Evolutionary conservation across 2,329 filamentous ascomycete species (phyloP).

Genomic region (Chaetomiaceae sp.): DNA sequence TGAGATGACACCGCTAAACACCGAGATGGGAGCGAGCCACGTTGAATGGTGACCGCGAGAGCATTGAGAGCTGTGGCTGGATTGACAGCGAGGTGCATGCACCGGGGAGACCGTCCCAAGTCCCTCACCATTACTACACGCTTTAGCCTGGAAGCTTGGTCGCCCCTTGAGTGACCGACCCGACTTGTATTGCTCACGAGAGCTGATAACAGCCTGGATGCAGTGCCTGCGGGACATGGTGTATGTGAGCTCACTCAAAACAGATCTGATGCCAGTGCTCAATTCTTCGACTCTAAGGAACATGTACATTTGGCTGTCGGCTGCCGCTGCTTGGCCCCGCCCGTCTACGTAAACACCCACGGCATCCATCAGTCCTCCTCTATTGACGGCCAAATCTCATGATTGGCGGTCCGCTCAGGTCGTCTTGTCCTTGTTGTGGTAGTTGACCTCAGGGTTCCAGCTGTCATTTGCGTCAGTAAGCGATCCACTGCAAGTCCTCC

Average conservation of each 20-base stretch:
- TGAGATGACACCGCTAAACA: slow-evolving; percentile 1
- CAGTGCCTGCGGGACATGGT: no score
- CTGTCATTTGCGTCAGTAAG: slow-evolving; percentile 37
- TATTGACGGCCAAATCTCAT: background rate
- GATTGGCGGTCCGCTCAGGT: slow-evolving; percentile 30
- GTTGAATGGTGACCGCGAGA: background rate
- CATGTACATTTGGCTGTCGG: slow-evolving; percentile 25
- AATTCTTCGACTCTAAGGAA: slow-evolving; percentile 26
- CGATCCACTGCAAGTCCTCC: background rate
- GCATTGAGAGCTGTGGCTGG: background rate
- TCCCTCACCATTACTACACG: background rate
- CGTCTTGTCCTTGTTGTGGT: slow-evolving; percentile 86
- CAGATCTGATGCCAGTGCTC: background rate
- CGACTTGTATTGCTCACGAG: no score
- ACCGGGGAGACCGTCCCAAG: background rate
- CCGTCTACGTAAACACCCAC: slow-evolving; percentile 2
- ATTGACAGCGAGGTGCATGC: no score
- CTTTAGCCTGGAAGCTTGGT: background rate
- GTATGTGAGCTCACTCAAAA: no score
- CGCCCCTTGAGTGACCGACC: no score
- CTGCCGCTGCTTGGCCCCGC: slow-evolving; percentile 3
- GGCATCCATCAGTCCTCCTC: background rate
- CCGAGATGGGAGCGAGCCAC: background rate
- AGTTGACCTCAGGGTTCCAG: slow-evolving; percentile 96
- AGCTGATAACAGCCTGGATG: background rate